Evolutionary conservation across 805 yeast species (phyloP).

Genomic region (Lipomyces yamadae): DNA sequence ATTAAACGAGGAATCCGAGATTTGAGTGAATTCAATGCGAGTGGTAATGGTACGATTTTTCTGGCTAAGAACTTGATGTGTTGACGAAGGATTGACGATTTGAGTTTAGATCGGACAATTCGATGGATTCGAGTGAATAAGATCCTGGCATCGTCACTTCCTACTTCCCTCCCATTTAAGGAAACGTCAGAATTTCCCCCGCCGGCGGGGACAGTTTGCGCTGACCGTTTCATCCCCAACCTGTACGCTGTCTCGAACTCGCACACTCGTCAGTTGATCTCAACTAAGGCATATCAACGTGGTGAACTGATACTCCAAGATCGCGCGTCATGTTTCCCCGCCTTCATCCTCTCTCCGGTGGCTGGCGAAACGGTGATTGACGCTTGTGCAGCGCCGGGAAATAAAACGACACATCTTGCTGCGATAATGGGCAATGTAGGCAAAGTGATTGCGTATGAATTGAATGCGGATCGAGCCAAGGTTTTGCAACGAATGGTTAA

Average conservation of each 20-base stretch:
- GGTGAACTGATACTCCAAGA: slow-evolving; percentile 93
- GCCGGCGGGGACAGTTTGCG: slow-evolving; percentile 63
- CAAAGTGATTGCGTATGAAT: slow-evolving; percentile 80
- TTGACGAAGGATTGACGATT: too few species aligned
- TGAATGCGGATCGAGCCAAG: slow-evolving; percentile 73
- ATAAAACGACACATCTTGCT: slow-evolving; percentile 92
- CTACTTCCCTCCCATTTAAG: slow-evolving; percentile 17
- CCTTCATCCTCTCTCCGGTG: slow-evolving; percentile 70
- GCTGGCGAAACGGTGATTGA: slow-evolving; percentile 75
- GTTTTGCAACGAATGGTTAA: slow-evolving; percentile 76
- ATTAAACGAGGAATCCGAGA: slow-evolving; percentile 68
- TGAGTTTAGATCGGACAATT: slow-evolving; percentile 42
- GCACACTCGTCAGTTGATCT: slow-evolving; percentile 60
- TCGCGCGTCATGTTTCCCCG: slow-evolving; percentile 96
- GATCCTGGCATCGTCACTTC: slow-evolving; percentile 51
- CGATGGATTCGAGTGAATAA: slow-evolving; percentile 64
- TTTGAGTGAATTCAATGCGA: slow-evolving; percentile 43
- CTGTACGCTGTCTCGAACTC: slow-evolving; percentile 82
- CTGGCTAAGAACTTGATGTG: neutral
- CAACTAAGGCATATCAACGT: slow-evolving; percentile 66
- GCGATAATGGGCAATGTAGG: slow-evolving; percentile 54
- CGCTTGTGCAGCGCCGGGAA: slow-evolving; percentile 98
- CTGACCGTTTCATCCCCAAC: slow-evolving; percentile 74
- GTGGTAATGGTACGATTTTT: slow-evolving; percentile 8
- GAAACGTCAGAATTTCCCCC: slow-evolving; percentile 35